A percentile compares a stretch with the other conserved stretches of the same genome.
phyloP scores from a whole-genome alignment of 164 flowering plant genomes.

The Sextonia rubra region DNA sequence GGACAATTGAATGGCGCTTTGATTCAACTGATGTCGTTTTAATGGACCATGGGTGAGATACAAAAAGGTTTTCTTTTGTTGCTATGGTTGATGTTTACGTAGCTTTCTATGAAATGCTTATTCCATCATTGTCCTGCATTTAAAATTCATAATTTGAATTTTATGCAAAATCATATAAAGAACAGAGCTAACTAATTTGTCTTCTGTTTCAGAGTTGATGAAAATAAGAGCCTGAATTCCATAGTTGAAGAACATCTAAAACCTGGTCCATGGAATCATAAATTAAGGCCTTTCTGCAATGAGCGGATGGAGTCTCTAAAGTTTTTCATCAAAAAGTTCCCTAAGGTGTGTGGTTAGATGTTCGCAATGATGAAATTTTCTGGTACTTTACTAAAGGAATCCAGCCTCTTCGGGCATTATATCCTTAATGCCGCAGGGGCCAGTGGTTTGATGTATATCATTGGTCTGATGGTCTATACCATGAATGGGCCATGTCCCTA shows the following conservation, averaged over 20 bases:
- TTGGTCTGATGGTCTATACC: too few relatives aligned
- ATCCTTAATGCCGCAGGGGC: too few relatives aligned
- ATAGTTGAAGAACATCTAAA: slow-evolving; percentile 67
- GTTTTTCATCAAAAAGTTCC: slow-evolving; percentile 57
- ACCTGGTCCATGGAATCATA: slow-evolving; percentile 63
- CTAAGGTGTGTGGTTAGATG: slow-evolving; percentile 43
- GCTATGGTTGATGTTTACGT: too few relatives aligned
- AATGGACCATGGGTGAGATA: slow-evolving; percentile 65
- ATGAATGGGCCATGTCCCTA: too few relatives aligned
- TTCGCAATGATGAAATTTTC: too few relatives aligned
- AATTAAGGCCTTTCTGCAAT: slow-evolving; percentile 53
- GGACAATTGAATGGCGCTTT: slow-evolving; percentile 95
- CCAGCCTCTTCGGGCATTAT: too few relatives aligned
- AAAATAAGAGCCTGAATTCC: slow-evolving; percentile 41
- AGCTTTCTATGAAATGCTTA: too few relatives aligned
- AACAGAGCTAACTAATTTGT: slow-evolving; percentile 6
- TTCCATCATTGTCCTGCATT: too few relatives aligned
- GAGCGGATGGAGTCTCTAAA: slow-evolving; percentile 53
- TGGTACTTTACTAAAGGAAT: too few relatives aligned
- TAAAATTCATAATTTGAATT: too few relatives aligned
- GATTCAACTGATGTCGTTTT: slow-evolving; percentile 68
- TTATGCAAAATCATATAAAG: too few relatives aligned
- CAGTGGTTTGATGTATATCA: too few relatives aligned
- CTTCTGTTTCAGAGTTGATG: slow-evolving; percentile 50
- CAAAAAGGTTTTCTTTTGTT: neutral